A percentile compares a stretch with the other conserved stretches of the same genome.
phyloP scores from a whole-genome alignment of 2,329 filamentous ascomycete genomes.

The Orbilia quercus region DNA sequence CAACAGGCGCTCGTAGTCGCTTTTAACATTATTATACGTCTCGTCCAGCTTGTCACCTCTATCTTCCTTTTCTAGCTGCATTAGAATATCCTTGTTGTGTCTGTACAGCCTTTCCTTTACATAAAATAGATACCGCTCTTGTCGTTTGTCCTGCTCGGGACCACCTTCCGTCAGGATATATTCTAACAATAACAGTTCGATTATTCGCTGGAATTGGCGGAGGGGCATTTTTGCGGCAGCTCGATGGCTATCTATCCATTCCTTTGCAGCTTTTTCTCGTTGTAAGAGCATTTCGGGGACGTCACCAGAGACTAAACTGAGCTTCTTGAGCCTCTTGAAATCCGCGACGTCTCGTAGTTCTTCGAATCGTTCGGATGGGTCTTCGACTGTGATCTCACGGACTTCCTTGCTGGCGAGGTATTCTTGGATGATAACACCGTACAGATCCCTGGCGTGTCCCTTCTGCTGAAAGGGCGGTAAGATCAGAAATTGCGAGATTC shows the following conservation, averaged over 20 bases:
- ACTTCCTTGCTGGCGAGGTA: conserved; percentile 76
- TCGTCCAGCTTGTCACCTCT: conserved; percentile 78
- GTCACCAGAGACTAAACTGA: conserved; percentile 65
- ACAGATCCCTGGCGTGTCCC: conserved; percentile 82
- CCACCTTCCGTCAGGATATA: neutral
- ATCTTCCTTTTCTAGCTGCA: conserved; percentile 75
- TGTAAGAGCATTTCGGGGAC: conserved; percentile 64
- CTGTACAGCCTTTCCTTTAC: conserved; percentile 81
- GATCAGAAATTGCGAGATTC: conserved; percentile 93
- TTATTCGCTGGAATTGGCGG: conserved; percentile 78
- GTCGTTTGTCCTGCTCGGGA: neutral
- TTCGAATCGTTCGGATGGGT: conserved; percentile 88
- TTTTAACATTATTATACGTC: conserved; percentile 74
- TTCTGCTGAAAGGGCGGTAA: conserved; percentile 85
- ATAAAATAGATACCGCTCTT: conserved; percentile 75
- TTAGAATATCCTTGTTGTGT: conserved; percentile 77
- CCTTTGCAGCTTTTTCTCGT: conserved; percentile 70
- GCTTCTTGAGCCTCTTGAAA: conserved; percentile 72
- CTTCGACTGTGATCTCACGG: conserved; percentile 89
- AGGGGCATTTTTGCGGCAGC: conserved; percentile 72
- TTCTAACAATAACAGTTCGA: conserved; percentile 66
- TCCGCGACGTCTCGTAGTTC: conserved; percentile 81
- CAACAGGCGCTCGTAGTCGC: conserved; percentile 77
- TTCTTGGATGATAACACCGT: conserved; percentile 79
- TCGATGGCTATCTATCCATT: conserved; percentile 31